Evolutionary conservation across 306 rosid species (phyloP), one percentile per base, ranked within the genome.

Genomic region (Geum urbanum): DNA sequence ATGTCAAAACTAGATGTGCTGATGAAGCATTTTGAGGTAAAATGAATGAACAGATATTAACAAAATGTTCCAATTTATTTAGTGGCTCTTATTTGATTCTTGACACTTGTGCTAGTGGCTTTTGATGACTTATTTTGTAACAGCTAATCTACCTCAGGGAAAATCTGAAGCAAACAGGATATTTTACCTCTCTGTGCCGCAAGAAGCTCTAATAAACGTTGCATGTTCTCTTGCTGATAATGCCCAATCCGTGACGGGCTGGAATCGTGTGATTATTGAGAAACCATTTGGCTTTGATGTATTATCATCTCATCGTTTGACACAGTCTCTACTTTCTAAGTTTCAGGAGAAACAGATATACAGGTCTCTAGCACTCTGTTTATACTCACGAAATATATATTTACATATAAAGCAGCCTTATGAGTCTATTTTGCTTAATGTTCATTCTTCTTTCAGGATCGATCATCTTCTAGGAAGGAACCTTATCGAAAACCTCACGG

Each of bases 401-500:
- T 1, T 27, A 27, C 2, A 27, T 37, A 43, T 63, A 66, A 55
- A 54, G 66, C 15, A 55, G 58, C 46, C 37, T 35, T 5, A 8
- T 37, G 41, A 32, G 15, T 59, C 35, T 59, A 49, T 52, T 11
- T 9, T 20, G 1, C 22, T 5, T 50, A 40, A 62, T 9, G 16
- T 19, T 16, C 75, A 64, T 60, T 72, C 68, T 79, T 54, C 64
- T 89, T 66, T 72, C 89, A 92, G 98, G 87, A 92, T 92, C 75
- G 98, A 92, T 80, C 98, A 92, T 84, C 96, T 89, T 75, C 81
- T 92, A 15, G 96, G 98, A 74, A 90, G 96, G 85, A 89, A 89
- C 76, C 92, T 92, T 73, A 87, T 92, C 11, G 96, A 92, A 83
- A 92, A 92, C 73, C 96, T 92, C 77, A 89, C 95, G 41, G 98